Base-by-base conservation (phyloP, 805 yeast species). In the Candida krabiensis region DNA sequence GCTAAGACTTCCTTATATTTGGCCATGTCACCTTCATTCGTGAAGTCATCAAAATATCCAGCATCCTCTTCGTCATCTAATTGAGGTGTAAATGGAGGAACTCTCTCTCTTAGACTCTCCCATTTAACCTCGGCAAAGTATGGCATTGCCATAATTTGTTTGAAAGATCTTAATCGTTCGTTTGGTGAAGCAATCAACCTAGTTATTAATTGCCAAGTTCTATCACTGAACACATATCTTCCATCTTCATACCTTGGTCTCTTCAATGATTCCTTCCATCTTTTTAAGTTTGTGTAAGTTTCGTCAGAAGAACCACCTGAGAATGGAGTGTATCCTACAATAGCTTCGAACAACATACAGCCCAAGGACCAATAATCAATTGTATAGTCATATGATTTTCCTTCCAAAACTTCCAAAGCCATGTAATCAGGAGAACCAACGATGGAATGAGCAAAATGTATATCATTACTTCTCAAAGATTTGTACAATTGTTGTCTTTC, bases 351-450 rank as follows among this genome's bases (percentile, higher is more conserved):
- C 27, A 93, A 70, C 83, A 93, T 93, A 65, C 99, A 93, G 4
- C 99, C 99, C 41, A 93, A 70, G 0, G 98, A 90, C 99, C 99
- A 93, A 62, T 93, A 93, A 68, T 93, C 99, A 41, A 95, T 95
- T 12, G 99, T 91, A 60, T 83, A 90, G 59, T 93, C 96, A 62
- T 93, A 93, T 41, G 82, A 80, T 56, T 84, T 85, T 6, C 99
- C 99, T 63, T 88, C 95, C 37, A 93, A 75, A 9, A 93, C 98
- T 63, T 93, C 99, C 35, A 93, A 71, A 1, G 99, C 99, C 99
- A 93, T 93, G 60, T 93, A 93, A 63, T 93, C 99, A 1, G 99
- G 99, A 4, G 96, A 86, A 1, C 99, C 99, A 12, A 93, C 99
- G 51, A 91, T 87, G 1, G 97, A 88, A 53, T 87, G 86, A 13